Base-by-base conservation (phyloP, 2,329 filamentous ascomycete species). In the Claviceps sp. region DNA sequence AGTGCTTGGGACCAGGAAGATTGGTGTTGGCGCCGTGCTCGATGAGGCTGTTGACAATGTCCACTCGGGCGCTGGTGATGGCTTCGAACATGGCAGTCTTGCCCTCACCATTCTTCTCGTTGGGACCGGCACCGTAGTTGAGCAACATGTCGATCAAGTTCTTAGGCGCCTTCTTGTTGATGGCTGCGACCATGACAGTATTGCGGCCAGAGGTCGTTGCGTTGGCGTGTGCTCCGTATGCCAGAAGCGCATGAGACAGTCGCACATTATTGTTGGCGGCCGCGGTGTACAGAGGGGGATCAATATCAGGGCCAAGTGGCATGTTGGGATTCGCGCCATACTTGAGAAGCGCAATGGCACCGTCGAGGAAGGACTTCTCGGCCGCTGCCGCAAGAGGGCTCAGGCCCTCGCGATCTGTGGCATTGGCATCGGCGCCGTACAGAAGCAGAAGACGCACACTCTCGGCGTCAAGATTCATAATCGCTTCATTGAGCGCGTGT, bases 1-100 rank as follows among this genome's bases (percentile, higher is more conserved):
- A 77, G 66, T 86, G 79, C 63, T 85, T 83, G 11, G 82, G 81
- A 1, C 79, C 82, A 1, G 83, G 83, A 5, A 85, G 68, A 61
- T 87, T 86, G 8, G 82, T 76, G 58, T 85, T 76, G 2, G 83
- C 83, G 3, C 77, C 75, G 51, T 81, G 73, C 49, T 84, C 66
- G 3, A 74, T 60, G 34, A 74, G 65, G 2, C 61, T 62, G 8
- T 65, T 70, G 53, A 83, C 75, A 1, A 83, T 68, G 53, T 84
- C 80, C 47, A 74, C 65, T 5, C 82, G 73, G 11, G 72, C 73
- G 17, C 69, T 68, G 47, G 73, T 71, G 50, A 85, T 80, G 4
- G 81, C 79, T 56, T 78, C 74, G 61, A 83, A 83, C 2, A 86
- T 69, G 0, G 82, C 74, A 0, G 79, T 82, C 56, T 80, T 78